Base-by-base conservation (phyloP, 2,329 filamentous ascomycete species). In the Aspergillus spinulosporus region DNA sequence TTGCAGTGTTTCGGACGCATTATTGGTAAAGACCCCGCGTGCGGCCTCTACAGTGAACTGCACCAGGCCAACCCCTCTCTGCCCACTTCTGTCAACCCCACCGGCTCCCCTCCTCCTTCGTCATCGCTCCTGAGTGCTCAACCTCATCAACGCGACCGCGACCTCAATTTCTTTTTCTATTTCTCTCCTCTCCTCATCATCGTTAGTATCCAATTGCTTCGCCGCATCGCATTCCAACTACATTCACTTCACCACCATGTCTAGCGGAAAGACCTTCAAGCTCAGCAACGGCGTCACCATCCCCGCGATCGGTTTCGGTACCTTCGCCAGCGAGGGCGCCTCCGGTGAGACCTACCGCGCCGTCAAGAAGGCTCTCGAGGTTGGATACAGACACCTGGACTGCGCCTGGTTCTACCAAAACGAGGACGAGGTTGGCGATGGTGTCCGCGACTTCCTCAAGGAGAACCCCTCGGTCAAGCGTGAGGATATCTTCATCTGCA, bases 321-420 rank as follows among this genome's bases (percentile, higher is more conserved):
- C 85, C 63, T 87, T 86, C 66, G 82, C 84, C 70, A 88, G 82
- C 71, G 86, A 89, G 74, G 86, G 85, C 55, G 69, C 77, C 59
- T 76, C 78, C 62, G 83, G 83, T 39, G 82, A 85, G 74, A 81
- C 81, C 44, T 85, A 85, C 76, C 78, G 75, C 55, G 79, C 79
- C 36, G 77, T 79, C 54, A 69, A 71, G 12, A 77, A 78, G 67
- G 81, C 81, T 12, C 74, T 84, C 42, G 68, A 75, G 53, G 72
- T 70, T 47, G 81, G 81, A 40, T 83, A 83, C 68, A 73, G 81
- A 56, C 81, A 82, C 68, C 70, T 84, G 26, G 81, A 84, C 66
- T 82, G 80, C 65, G 82, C 81, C 43, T 82, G 79, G 76, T 79
- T 77, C 67, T 84, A 83, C 63, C 73, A 72, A 59, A 82, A 82